phyloP scores from a whole-genome alignment of 2,329 filamentous ascomycete genomes.

The Ophiognomonia clavigignenti-juglandacearum region DNA sequence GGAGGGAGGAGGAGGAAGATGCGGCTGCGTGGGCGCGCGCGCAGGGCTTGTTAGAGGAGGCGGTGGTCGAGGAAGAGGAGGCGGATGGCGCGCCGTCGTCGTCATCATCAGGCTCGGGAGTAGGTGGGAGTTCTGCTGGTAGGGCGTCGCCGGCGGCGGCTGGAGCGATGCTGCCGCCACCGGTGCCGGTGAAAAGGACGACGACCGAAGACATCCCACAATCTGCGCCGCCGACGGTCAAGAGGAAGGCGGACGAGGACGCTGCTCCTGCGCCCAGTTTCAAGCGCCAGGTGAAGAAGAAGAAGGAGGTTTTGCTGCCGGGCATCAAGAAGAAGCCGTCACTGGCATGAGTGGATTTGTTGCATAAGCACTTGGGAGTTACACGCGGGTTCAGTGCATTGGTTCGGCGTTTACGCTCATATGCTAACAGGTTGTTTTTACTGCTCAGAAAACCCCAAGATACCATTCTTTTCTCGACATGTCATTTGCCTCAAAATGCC shows the following conservation, averaged over 20 bases:
- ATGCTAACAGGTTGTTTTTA: no score
- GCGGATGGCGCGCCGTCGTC: neutral
- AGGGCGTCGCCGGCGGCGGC: neutral
- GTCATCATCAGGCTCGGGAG: conserved; percentile 19
- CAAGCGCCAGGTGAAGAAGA: conserved; percentile 75
- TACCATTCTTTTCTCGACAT: no score
- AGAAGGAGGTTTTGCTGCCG: conserved; percentile 70
- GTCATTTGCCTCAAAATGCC: no score
- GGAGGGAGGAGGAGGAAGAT: conserved; percentile 68
- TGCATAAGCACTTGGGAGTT: no score
- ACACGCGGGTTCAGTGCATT: no score
- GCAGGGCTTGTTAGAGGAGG: conserved; percentile 38
- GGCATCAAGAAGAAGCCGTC: conserved; percentile 78
- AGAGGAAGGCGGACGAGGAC: conserved; percentile 29
- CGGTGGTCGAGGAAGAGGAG: conserved; percentile 47
- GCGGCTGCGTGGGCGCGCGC: conserved; percentile 67
- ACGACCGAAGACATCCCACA: no score
- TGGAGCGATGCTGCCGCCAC: conserved; percentile 3
- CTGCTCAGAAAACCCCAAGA: no score
- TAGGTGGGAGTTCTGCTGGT: conserved; percentile 21
- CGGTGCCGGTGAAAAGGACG: conserved; percentile 13
- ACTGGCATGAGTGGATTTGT: neutral
- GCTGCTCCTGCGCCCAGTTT: conserved; percentile 51
- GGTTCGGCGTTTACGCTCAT: no score
- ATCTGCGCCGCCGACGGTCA: conserved; percentile 19